These are phyloP conservation scores for Linaria vulgaris DNA, from an alignment of 257 asterid genomes.

Conservation along the genomic window DNA sequence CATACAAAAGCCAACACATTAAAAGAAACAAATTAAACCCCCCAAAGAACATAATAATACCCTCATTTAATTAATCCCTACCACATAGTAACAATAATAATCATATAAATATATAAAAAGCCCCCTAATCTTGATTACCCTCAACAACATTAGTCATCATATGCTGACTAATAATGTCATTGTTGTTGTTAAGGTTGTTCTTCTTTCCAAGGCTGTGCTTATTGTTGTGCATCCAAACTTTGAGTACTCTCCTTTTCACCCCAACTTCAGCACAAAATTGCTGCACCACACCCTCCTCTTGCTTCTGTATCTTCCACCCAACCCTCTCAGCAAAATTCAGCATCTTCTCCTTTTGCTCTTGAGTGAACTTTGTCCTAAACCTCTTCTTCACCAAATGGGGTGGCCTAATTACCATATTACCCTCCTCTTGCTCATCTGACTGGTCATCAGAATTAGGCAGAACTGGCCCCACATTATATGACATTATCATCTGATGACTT, in stretches of 20 bases:
- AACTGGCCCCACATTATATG: slow-evolving; percentile 45
- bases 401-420: slow-evolving; percentile 31
- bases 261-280: slow-evolving; percentile 82
- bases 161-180: no score
- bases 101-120: no score
- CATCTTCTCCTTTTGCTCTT: slow-evolving; percentile 94
- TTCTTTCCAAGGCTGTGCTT: slow-evolving; percentile 70
- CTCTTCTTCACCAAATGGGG: slow-evolving; percentile 64
- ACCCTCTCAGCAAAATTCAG: slow-evolving; percentile 73
- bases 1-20: no score
- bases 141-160: no score
- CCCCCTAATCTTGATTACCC: no score
- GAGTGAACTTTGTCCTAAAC: slow-evolving; percentile 73
- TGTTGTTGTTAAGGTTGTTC: no score
- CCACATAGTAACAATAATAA: no score
- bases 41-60: no score
- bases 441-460: slow-evolving; percentile 49
- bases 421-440: slow-evolving; percentile 55
- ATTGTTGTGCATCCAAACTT: slow-evolving; percentile 96
- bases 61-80: no score
- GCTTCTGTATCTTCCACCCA: slow-evolving; percentile 91
- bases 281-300: slow-evolving; percentile 76
- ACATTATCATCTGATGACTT: slow-evolving; percentile 59
- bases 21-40: no score
- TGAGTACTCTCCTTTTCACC: slow-evolving; percentile 72